Conservation (phyloP, 2,329 filamentous ascomycete species). For the Nemania sp. region DNA sequence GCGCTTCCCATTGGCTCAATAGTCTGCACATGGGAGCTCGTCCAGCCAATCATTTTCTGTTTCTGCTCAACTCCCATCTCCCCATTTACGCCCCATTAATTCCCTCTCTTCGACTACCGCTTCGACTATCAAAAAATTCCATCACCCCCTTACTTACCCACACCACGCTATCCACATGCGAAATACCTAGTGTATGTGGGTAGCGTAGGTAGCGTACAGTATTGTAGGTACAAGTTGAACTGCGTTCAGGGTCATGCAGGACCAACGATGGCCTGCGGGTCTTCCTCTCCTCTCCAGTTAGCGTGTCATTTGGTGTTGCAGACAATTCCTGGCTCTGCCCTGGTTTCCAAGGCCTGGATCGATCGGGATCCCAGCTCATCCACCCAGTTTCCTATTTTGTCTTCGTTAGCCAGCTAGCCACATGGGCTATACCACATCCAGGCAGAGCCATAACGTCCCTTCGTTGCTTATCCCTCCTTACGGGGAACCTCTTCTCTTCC, state of each 20-base stretch:
- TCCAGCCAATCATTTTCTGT: constrained; percentile 9
- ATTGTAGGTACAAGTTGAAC: background rate
- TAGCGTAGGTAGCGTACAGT: background rate
- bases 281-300: background rate
- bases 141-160: too few species aligned
- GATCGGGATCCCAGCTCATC: background rate
- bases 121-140: background rate
- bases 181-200: too few species aligned
- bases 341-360: constrained; percentile 14
- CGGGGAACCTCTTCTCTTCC: constrained; percentile 7
- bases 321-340: too few species aligned
- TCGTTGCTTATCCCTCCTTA: constrained; percentile 10
- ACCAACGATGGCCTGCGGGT: constrained; percentile 4
- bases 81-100: background rate
- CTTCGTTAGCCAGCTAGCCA: background rate
- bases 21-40: background rate
- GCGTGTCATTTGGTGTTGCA: too few species aligned
- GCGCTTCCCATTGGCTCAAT: constrained; percentile 14
- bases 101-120: too few species aligned
- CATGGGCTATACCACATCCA: constrained; percentile 8
- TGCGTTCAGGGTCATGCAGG: constrained; percentile 8
- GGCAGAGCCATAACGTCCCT: constrained; percentile 14
- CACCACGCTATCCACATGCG: too few species aligned
- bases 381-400: constrained; percentile 11
- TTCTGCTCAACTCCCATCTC: constrained; percentile 3